Base-by-base conservation (phyloP, 2,329 filamentous ascomycete genomes). In the Tolypocladium nubicola region DNA sequence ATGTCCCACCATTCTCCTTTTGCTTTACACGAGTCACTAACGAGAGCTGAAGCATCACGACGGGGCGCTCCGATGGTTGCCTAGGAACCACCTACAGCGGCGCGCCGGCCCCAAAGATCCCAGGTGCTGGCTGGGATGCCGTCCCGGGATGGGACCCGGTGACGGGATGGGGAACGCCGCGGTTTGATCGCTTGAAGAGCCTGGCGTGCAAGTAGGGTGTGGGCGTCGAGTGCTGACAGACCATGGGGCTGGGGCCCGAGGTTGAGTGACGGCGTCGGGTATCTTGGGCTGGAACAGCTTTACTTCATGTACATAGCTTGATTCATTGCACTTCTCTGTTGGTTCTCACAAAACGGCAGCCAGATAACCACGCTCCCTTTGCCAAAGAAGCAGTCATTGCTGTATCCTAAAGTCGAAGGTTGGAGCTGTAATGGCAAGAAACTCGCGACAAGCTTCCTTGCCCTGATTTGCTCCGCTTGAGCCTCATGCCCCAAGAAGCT, bases 11-110 rank as follows among this genome's bases (percentile, higher is more conserved):
- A 9, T 13, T n/a, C 14, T 8, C 8, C 11, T 8, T 1, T 21
- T 19, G 45, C 1, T 14, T 30, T 19, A 13, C 13, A 11, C 10
- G 14, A 14, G 4, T n/a, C 19, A 21, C 35, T 38, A 33, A 53
- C 30, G 1, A 54, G 4, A 23, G 10, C n/a, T 21, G 11, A 41
- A 74, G 73, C 56, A 75, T 73, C 52, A 73, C 70, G 2, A 53
- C 64, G 11, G 72, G 72, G 37, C 67, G 61, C 47, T 70, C 68
- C 0, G 41, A 58, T 11, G 72, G 71, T 4, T 74, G 72, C 30
- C 39, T 57, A 3, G 71, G 71, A 9, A 52, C 35, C 2, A 71
- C 67, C 52, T 43, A 63, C 10, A 61, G 60, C 14, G 63, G 62
- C 4, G 59, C 64, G 7, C 55, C 40, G 19, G 53, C 53, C 16